Base-by-base conservation (phyloP, 2,329 filamentous ascomycete species). In the Ophidiomyces ophidiicola region DNA sequence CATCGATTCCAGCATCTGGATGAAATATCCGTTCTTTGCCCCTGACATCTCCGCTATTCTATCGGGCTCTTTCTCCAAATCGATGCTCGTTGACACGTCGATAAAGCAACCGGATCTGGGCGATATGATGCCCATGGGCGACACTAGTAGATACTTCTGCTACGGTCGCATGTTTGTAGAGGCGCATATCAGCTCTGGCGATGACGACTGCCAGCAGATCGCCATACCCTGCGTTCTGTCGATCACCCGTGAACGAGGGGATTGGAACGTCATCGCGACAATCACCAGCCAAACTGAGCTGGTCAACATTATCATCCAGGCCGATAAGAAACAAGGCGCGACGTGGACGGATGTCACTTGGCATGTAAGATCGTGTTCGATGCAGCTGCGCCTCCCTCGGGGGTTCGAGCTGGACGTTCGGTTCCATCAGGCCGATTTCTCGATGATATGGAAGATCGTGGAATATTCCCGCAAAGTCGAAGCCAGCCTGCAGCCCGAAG, bases 311-410 rank as follows among this genome's bases (percentile, higher is more conserved):
- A 67, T 72, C 32, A 76, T 94, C 10, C 80, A 82, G 50, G 67
- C 71, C 18, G 77, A 78, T 51, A 77, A 77, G 49, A 76, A 72
- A 47, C 63, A 68, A 5, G 82, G 82, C 0, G 74, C 82, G 1
- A 78, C 74, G 0, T 94, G 86, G 86, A 75, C 83, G 5, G 81
- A 90, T 54, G 73, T 93, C 4, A 71, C 75, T 29, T 94, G 86
- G 86, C 78, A 78, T 42, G 70, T 78, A 12, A 77, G 80, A 33
- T 68, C 70, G 5, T 72, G 69, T 44, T 70, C 73, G 0, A 68
- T 94, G 41, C 74, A 78, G 14, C 58, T 93, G 25, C 74, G 73
- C 44, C 62, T 94, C 12, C 80, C 82, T 1, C 76, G 83, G 47
- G 82, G 82, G 1, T 88, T 90, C 52, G 64, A 79, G 42, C 62